phyloP scores from a whole-genome alignment of 164 flowering plant genomes.

The Magnolia changhungtana region DNA sequence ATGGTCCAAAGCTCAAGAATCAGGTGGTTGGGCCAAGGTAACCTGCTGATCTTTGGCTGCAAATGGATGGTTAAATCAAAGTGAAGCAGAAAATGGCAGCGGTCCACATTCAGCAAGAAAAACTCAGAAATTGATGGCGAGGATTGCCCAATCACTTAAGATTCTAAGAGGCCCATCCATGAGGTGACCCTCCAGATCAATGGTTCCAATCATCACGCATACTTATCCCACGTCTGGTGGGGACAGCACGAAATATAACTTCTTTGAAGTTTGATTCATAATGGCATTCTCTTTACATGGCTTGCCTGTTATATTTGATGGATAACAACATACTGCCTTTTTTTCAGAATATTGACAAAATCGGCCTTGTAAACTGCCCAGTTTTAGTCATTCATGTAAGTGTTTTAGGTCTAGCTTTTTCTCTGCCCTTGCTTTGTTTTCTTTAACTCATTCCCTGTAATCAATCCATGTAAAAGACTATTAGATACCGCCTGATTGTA shows the following conservation, averaged over 20 bases:
- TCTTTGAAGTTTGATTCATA: background rate
- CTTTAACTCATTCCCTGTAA: too few relatives aligned
- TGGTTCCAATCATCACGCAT: background rate
- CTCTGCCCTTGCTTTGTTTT: background rate
- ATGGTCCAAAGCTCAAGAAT: background rate
- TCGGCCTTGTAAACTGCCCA: constrained; percentile 70
- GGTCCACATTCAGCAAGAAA: background rate
- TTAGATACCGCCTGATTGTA: too few relatives aligned
- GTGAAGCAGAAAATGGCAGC: background rate
- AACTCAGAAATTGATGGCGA: background rate
- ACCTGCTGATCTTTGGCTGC: too few relatives aligned
- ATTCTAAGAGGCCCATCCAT: background rate
- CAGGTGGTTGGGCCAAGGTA: background rate
- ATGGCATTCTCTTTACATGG: background rate
- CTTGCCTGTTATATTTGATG: background rate
- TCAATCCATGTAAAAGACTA: too few relatives aligned
- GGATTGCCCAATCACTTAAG: background rate
- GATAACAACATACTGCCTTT: constrained; percentile 5
- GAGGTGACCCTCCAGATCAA: background rate
- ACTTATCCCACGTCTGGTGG: background rate
- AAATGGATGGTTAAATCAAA: too few relatives aligned
- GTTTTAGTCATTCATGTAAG: constrained; percentile 92
- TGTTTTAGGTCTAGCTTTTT: constrained; percentile 7
- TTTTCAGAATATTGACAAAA: constrained; percentile 85
- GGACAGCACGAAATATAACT: background rate